Percentiles rank a stretch among this genome's conserved stretches.
These are phyloP conservation scores for Purshia tridentata DNA, from an alignment of 306 rosid species.

Conservation along the genomic window DNA sequence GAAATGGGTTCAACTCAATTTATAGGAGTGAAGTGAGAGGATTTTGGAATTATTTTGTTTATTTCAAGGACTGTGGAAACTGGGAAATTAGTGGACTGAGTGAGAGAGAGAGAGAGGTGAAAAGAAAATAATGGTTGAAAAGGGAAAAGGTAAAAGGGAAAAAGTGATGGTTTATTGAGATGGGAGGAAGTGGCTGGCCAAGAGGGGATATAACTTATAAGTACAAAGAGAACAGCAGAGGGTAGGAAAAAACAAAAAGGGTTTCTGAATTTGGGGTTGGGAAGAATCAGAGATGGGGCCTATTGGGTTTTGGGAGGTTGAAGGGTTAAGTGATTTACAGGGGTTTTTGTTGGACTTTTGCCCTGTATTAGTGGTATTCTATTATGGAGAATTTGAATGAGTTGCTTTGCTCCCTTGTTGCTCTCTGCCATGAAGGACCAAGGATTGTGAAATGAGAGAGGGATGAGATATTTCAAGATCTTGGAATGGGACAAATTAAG, in stretches of 20 bases:
- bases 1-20: not conserved
- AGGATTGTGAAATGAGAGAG: constrained; percentile 35
- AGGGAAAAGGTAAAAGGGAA: constrained; percentile 1
- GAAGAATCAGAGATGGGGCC: constrained; percentile 52
- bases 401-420: not conserved
- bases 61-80: too few relatives aligned
- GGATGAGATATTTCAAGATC: constrained; percentile 24
- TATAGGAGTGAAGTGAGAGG: not conserved
- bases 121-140: not conserved
- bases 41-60: constrained; percentile 3
- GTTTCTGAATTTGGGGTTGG: constrained; percentile 37
- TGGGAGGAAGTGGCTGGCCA: constrained; percentile 47
- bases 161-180: constrained; percentile 14
- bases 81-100: constrained; percentile 16
- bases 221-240: constrained; percentile 47
- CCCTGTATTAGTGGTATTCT: constrained; percentile 24
- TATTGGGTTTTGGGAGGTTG: constrained; percentile 20
- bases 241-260: constrained; percentile 37
- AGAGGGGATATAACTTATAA: constrained; percentile 30
- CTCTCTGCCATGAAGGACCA: constrained; percentile 17
- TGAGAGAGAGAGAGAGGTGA: not conserved
- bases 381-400: constrained; percentile 28
- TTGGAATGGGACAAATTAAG: constrained; percentile 31
- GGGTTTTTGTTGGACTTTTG: constrained; percentile 15
- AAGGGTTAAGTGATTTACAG: constrained; percentile 29